phyloP scores from a whole-genome alignment of 2,329 filamentous ascomycete species.

The Biscogniauxia mediterranea region DNA sequence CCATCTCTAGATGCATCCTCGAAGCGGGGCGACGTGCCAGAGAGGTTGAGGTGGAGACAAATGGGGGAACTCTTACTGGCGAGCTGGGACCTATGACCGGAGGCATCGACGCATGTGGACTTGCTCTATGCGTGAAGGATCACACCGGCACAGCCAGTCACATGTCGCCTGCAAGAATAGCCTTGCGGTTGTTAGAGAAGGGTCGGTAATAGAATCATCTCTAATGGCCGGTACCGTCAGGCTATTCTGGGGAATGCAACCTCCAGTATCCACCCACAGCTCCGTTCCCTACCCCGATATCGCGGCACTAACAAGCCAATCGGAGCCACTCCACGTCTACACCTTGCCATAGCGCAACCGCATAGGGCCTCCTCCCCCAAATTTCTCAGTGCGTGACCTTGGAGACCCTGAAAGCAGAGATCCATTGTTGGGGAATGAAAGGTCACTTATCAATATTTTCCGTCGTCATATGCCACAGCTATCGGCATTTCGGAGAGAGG shows the following conservation, averaged over 20 bases:
- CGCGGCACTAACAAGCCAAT: conserved; percentile 8
- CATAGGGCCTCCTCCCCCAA: too few species aligned
- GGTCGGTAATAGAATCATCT: conserved; percentile 14
- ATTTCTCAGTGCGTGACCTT: neutral
- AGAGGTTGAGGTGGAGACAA: neutral
- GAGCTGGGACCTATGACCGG: neutral
- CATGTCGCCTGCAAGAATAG: neutral
- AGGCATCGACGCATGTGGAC: neutral
- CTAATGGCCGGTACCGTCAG: conserved; percentile 4
- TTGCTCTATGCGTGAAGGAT: neutral
- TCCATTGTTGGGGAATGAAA: neutral
- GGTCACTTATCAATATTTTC: neutral
- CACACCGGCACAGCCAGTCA: neutral
- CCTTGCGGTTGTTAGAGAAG: conserved; percentile 10
- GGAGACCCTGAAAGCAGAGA: neutral
- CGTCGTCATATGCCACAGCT: neutral
- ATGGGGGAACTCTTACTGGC: neutral
- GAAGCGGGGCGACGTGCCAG: neutral
- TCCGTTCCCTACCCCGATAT: conserved; percentile 14
- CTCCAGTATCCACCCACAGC: conserved; percentile 5
- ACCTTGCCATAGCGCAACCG: neutral
- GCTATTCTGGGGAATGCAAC: neutral
- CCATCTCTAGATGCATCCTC: neutral
- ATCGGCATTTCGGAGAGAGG: neutral
- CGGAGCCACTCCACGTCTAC: conserved; percentile 10